Base-by-base conservation (phyloP, 169 alveolate species). In the Plasmodium billcollinsi region DNA sequence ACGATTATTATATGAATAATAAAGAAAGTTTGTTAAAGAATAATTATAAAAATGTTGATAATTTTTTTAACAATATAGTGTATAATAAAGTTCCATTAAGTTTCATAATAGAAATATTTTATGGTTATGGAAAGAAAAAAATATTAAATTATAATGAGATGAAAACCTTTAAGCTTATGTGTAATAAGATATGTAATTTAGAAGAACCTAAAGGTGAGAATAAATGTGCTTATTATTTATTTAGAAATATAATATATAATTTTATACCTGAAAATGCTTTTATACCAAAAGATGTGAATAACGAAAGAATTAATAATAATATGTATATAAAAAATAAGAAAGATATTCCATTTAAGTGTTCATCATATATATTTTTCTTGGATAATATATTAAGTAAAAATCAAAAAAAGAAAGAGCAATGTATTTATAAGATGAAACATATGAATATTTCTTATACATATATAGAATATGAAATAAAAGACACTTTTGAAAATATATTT, bases 191-290 rank as follows among this genome's bases (percentile, higher is more conserved):
- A 39, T 39, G 9, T 39, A 39, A 39, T 39, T 39, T 39, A 39
- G 47, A 39, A 39, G 47, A 39, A 39, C 5, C 0, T 39, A 39
- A 39, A 6, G 9, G 5, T 39, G 47, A 6, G 47, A 39, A 39
- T 39, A 39, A 39, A 39, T 56, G 24, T 14, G 1, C 65, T 56
- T 18, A 14, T 18, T 6, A 56, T 56, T 56, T 56, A 12, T 56
- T 56, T 56, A 56, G 24, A 14, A 21, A 56, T 56, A 2, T 56
- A 56, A 14, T 56, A 56, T 56, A 56, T 56, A 56, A 56, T 56
- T 56, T 56, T 14, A 56, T 56, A 18, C 65, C 65, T 56, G 6
- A 56, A 56, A 56, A 56, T 56, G 65, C 65, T 56, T 12, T 21
- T 56, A 18, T 56, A 21, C 6, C n/a, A 56, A 18, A 56, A 1